Evolutionary conservation across 768 basidiomycete genomes (phyloP), one percentile per base, ranked within the genome.

Genomic region (Clitopilus passeckerianus): DNA sequence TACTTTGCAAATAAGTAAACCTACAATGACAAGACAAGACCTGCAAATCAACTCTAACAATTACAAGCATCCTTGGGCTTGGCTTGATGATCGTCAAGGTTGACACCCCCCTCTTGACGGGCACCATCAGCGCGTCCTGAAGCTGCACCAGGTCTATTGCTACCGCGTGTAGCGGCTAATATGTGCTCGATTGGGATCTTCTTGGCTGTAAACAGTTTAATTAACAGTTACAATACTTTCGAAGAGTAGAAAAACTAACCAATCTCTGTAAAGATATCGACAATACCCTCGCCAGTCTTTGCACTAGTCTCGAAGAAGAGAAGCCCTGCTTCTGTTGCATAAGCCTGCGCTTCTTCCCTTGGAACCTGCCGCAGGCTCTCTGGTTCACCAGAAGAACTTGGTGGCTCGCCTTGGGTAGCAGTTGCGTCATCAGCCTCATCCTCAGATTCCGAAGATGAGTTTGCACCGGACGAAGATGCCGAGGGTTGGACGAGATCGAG

Each of bases 261-360:
- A 68, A 99, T 98, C 75, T 98, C 95, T 10, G 95, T 98, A 73
- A 99, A 99, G 30, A 98, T 86, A 68, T 98, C 97, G 23, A 94
- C 90, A 58, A 98, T 85, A 37, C 94, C 95, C 67, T 95, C 91
- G 16, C 95, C 95, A 5, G 93, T 93, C 85, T 98, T 99, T 23
- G 97, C 97, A 67, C 90, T 92, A 35, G 95, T 97, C 80, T 99
- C 97, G 66, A 96, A 97, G 81, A 98, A 98, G 43, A 99, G 76
- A 44, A 98, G 72, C 0, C 92, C 91, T n/a, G 91, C 88, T 74
- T 98, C 97, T 58, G 90, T 85, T 12, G 97, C 97, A 70, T 98
- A 99, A 7, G 94, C 94, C 69, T 93, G 90, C 1, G 96, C 97
- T 75, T 98, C 97, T 67, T 97, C 96, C 60, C 86, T 82, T 23